Evolutionary conservation across 306 rosid genomes (phyloP).

Genomic region (Abrus pulchellus): DNA sequence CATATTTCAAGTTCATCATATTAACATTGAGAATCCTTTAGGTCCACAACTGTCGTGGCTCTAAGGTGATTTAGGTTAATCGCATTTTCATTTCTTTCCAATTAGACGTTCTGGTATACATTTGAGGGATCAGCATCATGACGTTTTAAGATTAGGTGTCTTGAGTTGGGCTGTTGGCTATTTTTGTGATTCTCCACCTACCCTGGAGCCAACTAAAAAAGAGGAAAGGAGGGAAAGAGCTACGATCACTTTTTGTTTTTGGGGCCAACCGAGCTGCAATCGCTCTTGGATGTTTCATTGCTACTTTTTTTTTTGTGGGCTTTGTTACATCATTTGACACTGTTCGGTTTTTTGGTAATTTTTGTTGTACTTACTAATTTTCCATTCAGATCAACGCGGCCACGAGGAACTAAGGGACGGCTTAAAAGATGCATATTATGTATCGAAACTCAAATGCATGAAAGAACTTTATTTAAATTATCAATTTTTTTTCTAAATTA

Average conservation of each 20-base stretch:
- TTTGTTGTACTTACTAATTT: not conserved
- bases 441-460: not conserved
- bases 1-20: conserved; percentile 34
- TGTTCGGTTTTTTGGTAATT: not conserved
- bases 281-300: conserved; percentile 1
- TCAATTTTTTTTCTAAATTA: not conserved
- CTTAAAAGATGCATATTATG: not conserved
- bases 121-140: conserved; percentile 4
- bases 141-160: conserved; percentile 19
- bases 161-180: not conserved
- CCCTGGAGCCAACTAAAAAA: not conserved
- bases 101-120: conserved; percentile 5
- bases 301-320: not conserved
- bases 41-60: conserved; percentile 43
- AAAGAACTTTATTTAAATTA: not conserved
- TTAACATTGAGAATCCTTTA: conserved; percentile 45
- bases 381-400: not conserved
- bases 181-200: conserved; percentile 26
- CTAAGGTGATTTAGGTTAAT: conserved; percentile 49
- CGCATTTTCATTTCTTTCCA: conserved; percentile 19
- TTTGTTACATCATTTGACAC: conserved; percentile 5
- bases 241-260: too few relatives aligned
- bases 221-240: not conserved
- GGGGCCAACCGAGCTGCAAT: not conserved
- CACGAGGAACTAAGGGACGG: not conserved